Base-by-base conservation (phyloP, 75 land plant genomes). In the Sequoiadendron giganteum region DNA sequence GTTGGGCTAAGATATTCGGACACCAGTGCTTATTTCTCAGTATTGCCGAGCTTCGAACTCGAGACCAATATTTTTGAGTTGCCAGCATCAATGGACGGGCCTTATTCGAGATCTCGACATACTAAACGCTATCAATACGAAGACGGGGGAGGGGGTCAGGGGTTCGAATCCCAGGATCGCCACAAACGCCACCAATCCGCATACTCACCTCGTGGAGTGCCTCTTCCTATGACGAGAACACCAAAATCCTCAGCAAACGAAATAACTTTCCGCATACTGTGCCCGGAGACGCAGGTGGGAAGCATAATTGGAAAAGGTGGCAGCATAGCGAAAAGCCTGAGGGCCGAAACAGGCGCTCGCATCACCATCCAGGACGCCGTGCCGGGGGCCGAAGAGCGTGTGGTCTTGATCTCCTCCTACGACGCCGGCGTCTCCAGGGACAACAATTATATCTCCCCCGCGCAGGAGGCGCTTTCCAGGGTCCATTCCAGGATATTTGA, bases 301-400 rank as follows among this genome's bases (percentile, higher is more conserved):
- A 92, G 93, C 34, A 95, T 96, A 40, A 94, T 96, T 76, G 98
- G 97, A 18, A 95, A 96, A 87, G 95, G 95, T 65, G 96, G 96
- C 21, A 91, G 91, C 88, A 92, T 94, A 18, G 93, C 95, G 76
- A 95, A 95, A 91, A 45, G 91, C 16, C 86, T 96, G 21, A 84
- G 97, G 83, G 95, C 93, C 78, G 93, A 95, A 52, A 96, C 98
- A 0, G 97, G 98, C 10, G 97, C 98, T 34, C 95, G 93, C 91
- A 95, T 96, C 84, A 92, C 88, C 47, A 95, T 96, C 30, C 95
- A 94, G 55, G 93, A 91, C 86, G 58, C 92, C 6, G 49, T 93
- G 18, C 90, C 92, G 15, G 97, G 97, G 1, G 94, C 96, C 39
- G 96, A 94, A 75, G 98, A 95, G 88, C 83, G 95, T 48, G 91